These are phyloP conservation scores for Cryphonectria radicalis DNA, from an alignment of 2,329 filamentous ascomycete species.

Conservation along the genomic window DNA sequence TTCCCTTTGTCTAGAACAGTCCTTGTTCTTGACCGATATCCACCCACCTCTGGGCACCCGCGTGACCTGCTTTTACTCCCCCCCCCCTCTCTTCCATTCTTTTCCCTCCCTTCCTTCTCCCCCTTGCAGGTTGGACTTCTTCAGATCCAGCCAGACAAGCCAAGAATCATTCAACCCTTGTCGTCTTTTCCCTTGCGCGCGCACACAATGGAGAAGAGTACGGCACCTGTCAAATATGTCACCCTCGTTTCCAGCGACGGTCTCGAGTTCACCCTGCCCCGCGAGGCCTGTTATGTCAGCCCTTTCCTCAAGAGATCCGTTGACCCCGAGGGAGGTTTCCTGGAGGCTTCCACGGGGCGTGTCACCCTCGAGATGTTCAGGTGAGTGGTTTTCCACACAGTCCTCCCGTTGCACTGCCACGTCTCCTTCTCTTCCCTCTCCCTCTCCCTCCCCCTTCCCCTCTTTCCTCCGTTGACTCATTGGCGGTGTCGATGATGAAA, in stretches of 20 bases:
- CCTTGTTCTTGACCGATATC: not conserved
- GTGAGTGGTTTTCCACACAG: conserved; percentile 50
- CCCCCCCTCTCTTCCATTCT: no score
- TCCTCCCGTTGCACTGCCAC: conserved; percentile 12
- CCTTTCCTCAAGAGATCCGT: conserved; percentile 77
- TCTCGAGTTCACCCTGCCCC: conserved; percentile 76
- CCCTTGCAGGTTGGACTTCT: not conserved
- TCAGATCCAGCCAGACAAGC: not conserved
- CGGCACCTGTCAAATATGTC: conserved; percentile 65
- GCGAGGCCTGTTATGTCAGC: conserved; percentile 71
- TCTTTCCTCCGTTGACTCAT: not conserved
- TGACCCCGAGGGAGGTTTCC: conserved; percentile 68
- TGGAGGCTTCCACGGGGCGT: conserved; percentile 66
- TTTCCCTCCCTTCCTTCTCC: not conserved
- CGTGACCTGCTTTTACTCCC: not conserved
- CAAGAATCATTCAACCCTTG: not conserved
- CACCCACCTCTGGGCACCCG: not conserved
- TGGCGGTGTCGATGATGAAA: conserved; percentile 43
- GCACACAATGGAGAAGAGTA: not conserved
- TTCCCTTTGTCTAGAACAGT: conserved; percentile 1
- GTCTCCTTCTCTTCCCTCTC: conserved; percentile 1
- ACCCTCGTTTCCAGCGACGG: conserved; percentile 77
- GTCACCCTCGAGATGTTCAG: conserved; percentile 75
- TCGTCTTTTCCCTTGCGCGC: not conserved
- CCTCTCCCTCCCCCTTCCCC: conserved; percentile 14